A percentile compares a stretch with the other conserved stretches of the same genome.
phyloP scores from a whole-genome alignment of 1,284 basidiomycete species.

The Microbotryum intermedium region DNA sequence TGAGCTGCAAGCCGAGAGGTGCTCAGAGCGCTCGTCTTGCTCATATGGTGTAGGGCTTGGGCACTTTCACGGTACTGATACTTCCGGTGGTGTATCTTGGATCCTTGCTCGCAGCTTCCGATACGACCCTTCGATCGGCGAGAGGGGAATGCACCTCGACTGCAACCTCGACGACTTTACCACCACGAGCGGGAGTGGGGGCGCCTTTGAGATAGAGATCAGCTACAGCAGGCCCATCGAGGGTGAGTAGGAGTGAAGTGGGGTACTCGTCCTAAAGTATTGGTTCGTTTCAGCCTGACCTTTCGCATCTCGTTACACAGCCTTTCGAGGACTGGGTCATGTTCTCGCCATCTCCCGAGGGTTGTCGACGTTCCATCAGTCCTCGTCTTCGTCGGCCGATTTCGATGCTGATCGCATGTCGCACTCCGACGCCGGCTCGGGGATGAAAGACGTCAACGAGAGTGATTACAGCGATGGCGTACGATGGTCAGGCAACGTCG shows the following conservation, averaged over 20 bases:
- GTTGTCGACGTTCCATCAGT: constrained; percentile 16
- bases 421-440: background rate
- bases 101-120: constrained; percentile 12
- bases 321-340: constrained; percentile 30
- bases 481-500: constrained; percentile 14
- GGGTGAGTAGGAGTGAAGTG: background rate
- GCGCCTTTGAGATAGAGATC: constrained; percentile 12
- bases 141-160: constrained; percentile 6
- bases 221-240: constrained; percentile 23
- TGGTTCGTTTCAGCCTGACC: background rate
- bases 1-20: too few species aligned
- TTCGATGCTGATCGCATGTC: constrained; percentile 4
- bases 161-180: constrained; percentile 27
- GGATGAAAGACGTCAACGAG: background rate
- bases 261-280: background rate
- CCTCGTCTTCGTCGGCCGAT: background rate
- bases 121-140: background rate
- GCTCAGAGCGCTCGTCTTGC: background rate
- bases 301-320: constrained; percentile 1
- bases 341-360: constrained; percentile 25
- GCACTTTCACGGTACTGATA: background rate
- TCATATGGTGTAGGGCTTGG: background rate
- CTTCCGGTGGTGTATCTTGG: too few species aligned
- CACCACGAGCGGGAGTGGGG: background rate
- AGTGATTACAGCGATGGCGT: background rate